Base-by-base conservation (phyloP, 495 filamentous ascomycete genomes). In the Tuber melanosporum region DNA sequence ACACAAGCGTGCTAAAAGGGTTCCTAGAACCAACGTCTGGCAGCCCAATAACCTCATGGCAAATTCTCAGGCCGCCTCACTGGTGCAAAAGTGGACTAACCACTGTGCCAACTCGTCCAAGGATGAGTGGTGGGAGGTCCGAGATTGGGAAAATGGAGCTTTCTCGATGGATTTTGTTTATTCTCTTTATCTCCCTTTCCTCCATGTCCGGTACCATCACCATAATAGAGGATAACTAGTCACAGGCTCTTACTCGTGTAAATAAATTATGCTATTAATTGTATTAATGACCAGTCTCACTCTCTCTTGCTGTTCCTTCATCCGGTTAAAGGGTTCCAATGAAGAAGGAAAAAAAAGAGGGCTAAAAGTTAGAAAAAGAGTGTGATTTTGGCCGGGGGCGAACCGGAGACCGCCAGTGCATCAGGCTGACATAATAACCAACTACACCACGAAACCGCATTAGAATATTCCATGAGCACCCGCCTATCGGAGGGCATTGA, bases 1-100 rank as follows among this genome's bases (percentile, higher is more conserved):
- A 77, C 86, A 94, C 73, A 89, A 91, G 72, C 92, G 93, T 82
- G 89, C 93, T 81, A 89, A 87, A 77, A 77, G 93, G 82, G 90
- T 89, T 79, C 83, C 85, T 70, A 85, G 84, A 69, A 85, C 84
- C 8, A 87, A 86, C 69, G 81, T 45, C 44, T 12, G 88, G 45
- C 83, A 89, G 6, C 85, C 87, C 14, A 90, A 90, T 81, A 90
- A 90, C 73, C 44, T 45, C 44, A 45, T 15, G 44, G 12, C 44
- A 45, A 45, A 12, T 14, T 10, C 44, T 45, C 44, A 45, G 12
- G 44, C 44, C 10, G 12, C 73, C 49, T 49, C 49, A 22, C 19
- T 5, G 20, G 20, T 20, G 47, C 47, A 49, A 22, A 87, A 73
- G 86, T 89, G 52, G 88, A 89, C 79, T 89, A 82, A 74, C 47